Conservation (phyloP, 768 basidiomycete genomes). For the Tylopilus rubrobrunneus region DNA sequence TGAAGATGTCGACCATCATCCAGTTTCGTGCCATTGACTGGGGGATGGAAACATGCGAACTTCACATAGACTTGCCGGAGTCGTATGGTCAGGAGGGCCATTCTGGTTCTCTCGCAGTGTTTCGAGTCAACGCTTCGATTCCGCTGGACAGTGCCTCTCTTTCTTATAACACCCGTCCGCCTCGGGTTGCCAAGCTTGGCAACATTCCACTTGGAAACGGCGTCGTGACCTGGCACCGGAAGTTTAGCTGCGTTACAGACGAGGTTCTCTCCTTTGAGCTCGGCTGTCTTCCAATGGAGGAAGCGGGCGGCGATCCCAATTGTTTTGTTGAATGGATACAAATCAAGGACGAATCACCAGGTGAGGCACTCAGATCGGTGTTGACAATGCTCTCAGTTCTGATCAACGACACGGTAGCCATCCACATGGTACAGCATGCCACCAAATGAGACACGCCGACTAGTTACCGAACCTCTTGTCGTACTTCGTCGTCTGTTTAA, state of each 20-base stretch:
- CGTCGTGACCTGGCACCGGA: slow-evolving; percentile 7
- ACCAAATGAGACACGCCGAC: slow-evolving; percentile 1
- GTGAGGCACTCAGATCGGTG: neutral
- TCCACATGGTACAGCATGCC: slow-evolving; percentile 9
- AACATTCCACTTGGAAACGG: slow-evolving; percentile 1
- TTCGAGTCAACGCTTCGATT: slow-evolving; percentile 7
- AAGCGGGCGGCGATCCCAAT: slow-evolving; percentile 4
- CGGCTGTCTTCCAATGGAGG: slow-evolving; percentile 5
- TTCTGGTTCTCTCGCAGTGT: slow-evolving; percentile 3
- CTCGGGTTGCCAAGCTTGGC: slow-evolving; percentile 5
- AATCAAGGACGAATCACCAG: slow-evolving; percentile 9
- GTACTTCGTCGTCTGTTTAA: neutral
- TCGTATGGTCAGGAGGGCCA: neutral
- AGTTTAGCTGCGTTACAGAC: slow-evolving; percentile 4
- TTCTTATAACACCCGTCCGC: slow-evolving; percentile 7
- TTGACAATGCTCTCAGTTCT: neutral
- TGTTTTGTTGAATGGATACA: slow-evolving; percentile 13
- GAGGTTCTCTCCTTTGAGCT: slow-evolving; percentile 15
- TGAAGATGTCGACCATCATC: slow-evolving; percentile 12
- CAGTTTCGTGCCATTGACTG: slow-evolving; percentile 15
- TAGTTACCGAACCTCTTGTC: neutral
- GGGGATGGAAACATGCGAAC: slow-evolving; percentile 14
- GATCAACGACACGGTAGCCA: neutral
- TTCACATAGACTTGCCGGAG: slow-evolving; percentile 9
- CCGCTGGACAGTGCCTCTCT: slow-evolving; percentile 7